Base-by-base conservation (phyloP, 2,329 filamentous ascomycete species). In the Ophiognomonia clavigignenti-juglandacearum region DNA sequence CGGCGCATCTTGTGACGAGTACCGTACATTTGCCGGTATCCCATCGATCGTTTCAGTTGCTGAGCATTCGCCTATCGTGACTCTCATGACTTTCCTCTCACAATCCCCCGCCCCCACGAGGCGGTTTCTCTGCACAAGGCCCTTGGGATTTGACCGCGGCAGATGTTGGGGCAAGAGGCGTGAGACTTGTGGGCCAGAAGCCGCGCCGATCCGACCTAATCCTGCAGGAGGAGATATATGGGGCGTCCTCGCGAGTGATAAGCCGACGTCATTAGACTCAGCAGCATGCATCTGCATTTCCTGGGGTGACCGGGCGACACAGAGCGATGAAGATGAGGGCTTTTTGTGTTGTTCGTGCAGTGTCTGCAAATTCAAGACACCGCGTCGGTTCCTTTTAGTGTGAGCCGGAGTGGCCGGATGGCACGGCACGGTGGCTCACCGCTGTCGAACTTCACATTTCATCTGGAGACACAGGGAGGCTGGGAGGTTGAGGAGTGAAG, bases 191-290 rank as follows among this genome's bases (percentile, higher is more conserved):
- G n/a, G n/a, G n/a, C 23, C 32, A 40, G 44, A 42, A 48, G 26
- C 44, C 48, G 44, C 44, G 40, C n/a, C 39, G 19, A 26, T 47
- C 48, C 48, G 45, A 44, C 31, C 45, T 45, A 51, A 51, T 48
- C 45, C 31, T 27, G 40, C 31, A 37, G 27, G 43, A 45, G 38
- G 47, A n/a, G 27, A 39, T 43, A 43, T 43, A 19, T 48, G 44
- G 37, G 20, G 18, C 16, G n/a, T 29, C 35, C 13, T 42, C n/a
- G n/a, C n/a, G 40, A 35, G 20, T 42, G 19, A 46, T 43, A 40
- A 40, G 13, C 20, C 26, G 45, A 50, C 48, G 46, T 50, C 48
- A 50, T 50, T 34, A 24, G 37, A 37, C 43, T 29, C 36, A 23
- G 16, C 31, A 37, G 18, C 26, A 23, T 41, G 36, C 23, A 43